Evolutionary conservation across 352 stramenopile genomes (phyloP), one percentile per base, ranked within the genome.

Genomic region (Phytophthora citrophthora): DNA sequence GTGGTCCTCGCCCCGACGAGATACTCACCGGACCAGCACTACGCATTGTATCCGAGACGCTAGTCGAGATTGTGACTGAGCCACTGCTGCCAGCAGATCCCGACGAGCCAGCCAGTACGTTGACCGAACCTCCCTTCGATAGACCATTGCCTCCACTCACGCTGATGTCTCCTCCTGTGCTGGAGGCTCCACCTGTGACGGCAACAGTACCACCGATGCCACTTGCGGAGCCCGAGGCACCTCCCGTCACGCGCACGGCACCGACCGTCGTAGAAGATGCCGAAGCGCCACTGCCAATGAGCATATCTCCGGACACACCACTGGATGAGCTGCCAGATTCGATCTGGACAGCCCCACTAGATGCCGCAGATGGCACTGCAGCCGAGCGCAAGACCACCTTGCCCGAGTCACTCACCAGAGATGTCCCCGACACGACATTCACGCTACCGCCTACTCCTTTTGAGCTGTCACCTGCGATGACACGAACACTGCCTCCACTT

Each of bases 101-200:
- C 11, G 34, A 56, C 5, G 46, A 24, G 9, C 53, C 55, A 27
- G 31, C 45, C n/a, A 54, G 43, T 15, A 54, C 41, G 29, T 66
- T 72, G 16, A 80, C 69, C 45, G 68, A 71, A 9, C 72, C 68
- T 50, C 68, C 72, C 10, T 55, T 69, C 51, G 59, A 66, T 41
- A 56, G 31, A 32, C 72, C 63, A 20, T 54, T 76, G 38, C 55
- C 55, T 29, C 45, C 34, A 16, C 36, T 44, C 46, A 64, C 16
- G 7, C 31, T n/a, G 56, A 50, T 55, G 16, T 54, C 38, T 11
- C 59, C 59, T 68, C 59, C 59, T 56, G 59, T 56, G 27, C 44
- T 68, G 44, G 15, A 68, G 18, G 49, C 26, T 23, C 58, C 58
- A 49, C 58, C 58, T 43, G 49, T 24, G 16, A 67, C 47, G 23